A percentile compares a stretch with the other conserved stretches of the same genome.
phyloP scores from a whole-genome alignment of 306 rosid species.

The Cucurbita argyrosperma region DNA sequence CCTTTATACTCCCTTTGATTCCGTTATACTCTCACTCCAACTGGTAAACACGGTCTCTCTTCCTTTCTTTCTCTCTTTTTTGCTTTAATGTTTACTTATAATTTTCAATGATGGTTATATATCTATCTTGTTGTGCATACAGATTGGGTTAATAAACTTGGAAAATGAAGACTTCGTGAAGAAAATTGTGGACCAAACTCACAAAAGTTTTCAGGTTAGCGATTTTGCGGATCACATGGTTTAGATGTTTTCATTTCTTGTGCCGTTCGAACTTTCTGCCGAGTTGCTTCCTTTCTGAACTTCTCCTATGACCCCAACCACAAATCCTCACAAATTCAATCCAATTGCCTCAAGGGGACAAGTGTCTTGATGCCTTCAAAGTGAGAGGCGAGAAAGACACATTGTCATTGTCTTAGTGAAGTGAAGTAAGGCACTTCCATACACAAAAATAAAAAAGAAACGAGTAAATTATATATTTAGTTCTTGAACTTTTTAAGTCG shows the following conservation, averaged over 20 bases:
- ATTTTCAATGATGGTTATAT: neutral
- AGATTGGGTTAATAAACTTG: constrained; percentile 85
- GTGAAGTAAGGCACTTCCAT: neutral
- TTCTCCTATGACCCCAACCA: neutral
- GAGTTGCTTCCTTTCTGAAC: neutral
- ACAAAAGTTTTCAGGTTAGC: constrained; percentile 63
- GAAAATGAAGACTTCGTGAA: constrained; percentile 65
- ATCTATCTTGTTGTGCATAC: constrained; percentile 7
- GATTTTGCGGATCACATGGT: neutral
- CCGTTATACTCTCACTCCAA: neutral
- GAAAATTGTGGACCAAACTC: constrained; percentile 54
- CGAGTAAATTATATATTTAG: no score
- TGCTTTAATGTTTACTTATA: neutral
- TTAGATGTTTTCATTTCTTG: neutral
- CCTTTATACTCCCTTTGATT: neutral
- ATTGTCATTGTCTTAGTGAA: neutral
- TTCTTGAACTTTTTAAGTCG: no score
- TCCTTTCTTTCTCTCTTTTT: neutral
- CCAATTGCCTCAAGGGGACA: neutral
- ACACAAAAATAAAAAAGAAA: no score
- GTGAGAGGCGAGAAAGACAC: neutral
- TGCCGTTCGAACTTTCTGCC: neutral
- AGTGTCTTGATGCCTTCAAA: neutral
- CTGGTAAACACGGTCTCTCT: neutral
- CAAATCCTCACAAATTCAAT: neutral